A percentile compares a stretch with the other conserved stretches of the same genome.
These are phyloP conservation scores for barrel medic (Medicago truncatula) DNA, from an alignment of 306 rosid genomes.

Conservation along the genomic window DNA sequence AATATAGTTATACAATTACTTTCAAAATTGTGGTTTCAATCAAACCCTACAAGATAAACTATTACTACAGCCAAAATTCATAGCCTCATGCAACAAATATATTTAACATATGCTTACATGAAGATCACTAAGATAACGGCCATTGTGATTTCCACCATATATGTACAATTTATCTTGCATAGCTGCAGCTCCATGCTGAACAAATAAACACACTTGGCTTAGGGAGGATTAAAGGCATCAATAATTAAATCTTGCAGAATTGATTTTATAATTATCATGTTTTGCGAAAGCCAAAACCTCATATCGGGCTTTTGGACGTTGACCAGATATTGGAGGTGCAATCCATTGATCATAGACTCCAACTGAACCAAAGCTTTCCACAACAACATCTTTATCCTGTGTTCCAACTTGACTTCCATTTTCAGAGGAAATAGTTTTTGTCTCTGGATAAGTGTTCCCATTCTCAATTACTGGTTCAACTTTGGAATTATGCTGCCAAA, in stretches of 20 bases:
- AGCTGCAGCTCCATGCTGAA: slow-evolving; percentile 92
- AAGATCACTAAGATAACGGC: slow-evolving; percentile 92
- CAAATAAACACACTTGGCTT: slow-evolving; percentile 41
- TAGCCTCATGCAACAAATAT: slow-evolving; percentile 27
- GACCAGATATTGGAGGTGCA: slow-evolving; percentile 76
- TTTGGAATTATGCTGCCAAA: slow-evolving; percentile 67
- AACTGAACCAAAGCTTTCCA: slow-evolving; percentile 72
- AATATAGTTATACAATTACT: slow-evolving; percentile 1
- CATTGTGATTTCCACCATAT: slow-evolving; percentile 97
- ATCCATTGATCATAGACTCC: slow-evolving; percentile 86
- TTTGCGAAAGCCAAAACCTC: slow-evolving; percentile 63
- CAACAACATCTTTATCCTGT: slow-evolving; percentile 77
- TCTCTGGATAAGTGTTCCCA: slow-evolving; percentile 76
- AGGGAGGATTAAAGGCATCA: slow-evolving; percentile 33
- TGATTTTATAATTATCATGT: slow-evolving; percentile 32
- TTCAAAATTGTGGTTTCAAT: slow-evolving; percentile 23
- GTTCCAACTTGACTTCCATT: slow-evolving; percentile 70
- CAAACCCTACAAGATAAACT: slow-evolving; percentile 22
- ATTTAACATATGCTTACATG: slow-evolving; percentile 63
- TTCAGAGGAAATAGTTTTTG: slow-evolving; percentile 71
- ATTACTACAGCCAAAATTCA: slow-evolving; percentile 1
- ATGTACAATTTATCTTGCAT: slow-evolving; percentile 91
- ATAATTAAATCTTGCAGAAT: slow-evolving; percentile 10
- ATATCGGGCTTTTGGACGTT: slow-evolving; percentile 80
- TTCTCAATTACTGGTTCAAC: slow-evolving; percentile 71